Evolutionary conservation across 1,139 yeast species (phyloP).

Genomic region (Lodderomyces jiufengensis): DNA sequence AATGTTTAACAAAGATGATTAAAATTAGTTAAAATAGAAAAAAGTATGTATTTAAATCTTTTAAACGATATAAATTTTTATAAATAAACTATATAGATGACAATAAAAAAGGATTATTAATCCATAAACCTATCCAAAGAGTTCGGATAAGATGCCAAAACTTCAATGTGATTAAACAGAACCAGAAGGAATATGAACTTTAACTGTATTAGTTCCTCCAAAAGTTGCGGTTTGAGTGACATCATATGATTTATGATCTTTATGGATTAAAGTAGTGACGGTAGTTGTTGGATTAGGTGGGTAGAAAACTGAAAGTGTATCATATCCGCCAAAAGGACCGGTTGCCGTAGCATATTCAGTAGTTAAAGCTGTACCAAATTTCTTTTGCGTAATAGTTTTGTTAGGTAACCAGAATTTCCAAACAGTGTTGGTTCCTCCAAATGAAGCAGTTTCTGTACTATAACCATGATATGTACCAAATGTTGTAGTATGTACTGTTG

Average conservation of each 20-base stretch:
- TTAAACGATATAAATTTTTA: no score
- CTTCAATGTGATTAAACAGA: no score
- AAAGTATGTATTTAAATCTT: no score
- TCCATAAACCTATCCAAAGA: no score
- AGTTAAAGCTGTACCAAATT: neutral
- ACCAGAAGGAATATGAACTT: no score
- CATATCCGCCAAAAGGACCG: constrained; percentile 9
- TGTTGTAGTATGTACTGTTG: constrained; percentile 10
- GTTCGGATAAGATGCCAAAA: no score
- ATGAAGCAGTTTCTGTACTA: constrained; percentile 9
- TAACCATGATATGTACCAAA: constrained; percentile 7
- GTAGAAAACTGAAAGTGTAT: constrained; percentile 14
- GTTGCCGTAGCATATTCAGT: constrained; percentile 10
- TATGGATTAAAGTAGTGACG: no score
- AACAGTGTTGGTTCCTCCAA: constrained; percentile 17
- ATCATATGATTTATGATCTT: neutral
- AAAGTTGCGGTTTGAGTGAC: no score
- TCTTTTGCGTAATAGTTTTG: constrained; percentile 7
- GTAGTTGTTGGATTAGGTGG: constrained; percentile 12
- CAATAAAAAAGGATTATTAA: no score
- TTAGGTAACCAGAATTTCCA: constrained; percentile 16
- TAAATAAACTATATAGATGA: no score
- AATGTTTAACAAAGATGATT: no score
- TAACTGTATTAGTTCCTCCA: constrained; percentile 18
- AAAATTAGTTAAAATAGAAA: no score